Conservation (phyloP, 768 basidiomycete genomes). For the Auricularia sp. region DNA sequence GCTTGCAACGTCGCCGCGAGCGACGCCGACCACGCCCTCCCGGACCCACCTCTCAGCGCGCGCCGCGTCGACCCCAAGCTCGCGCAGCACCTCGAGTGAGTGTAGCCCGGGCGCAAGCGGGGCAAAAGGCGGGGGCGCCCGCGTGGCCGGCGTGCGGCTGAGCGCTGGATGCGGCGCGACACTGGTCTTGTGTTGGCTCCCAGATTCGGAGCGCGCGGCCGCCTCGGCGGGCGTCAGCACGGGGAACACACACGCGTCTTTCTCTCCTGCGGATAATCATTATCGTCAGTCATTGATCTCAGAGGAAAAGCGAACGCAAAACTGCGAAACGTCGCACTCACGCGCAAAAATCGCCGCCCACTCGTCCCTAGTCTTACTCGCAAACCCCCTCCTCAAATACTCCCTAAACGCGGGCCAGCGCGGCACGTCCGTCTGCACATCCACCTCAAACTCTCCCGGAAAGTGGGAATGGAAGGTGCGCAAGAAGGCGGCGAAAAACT, state of each 20-base stretch:
- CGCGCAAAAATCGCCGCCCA: conserved; percentile 64
- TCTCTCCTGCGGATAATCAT: neutral
- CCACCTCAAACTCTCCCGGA: conserved; percentile 30
- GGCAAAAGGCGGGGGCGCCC: conserved; percentile 10
- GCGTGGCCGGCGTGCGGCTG: conserved; percentile 20
- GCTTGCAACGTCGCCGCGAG: no score
- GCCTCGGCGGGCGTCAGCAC: conserved; percentile 59
- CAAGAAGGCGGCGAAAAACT: conserved; percentile 58
- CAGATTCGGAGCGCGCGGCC: conserved; percentile 20
- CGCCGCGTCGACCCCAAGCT: conserved; percentile 23
- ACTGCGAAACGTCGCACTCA: conserved; percentile 12
- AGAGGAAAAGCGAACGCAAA: no score
- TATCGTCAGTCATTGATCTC: no score
- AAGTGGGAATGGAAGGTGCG: conserved; percentile 41
- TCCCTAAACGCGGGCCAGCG: conserved; percentile 48
- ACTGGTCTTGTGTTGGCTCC: conserved; percentile 29
- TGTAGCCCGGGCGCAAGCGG: conserved; percentile 40
- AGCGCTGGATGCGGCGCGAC: conserved; percentile 40
- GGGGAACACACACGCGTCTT: conserved; percentile 63
- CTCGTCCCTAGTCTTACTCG: conserved; percentile 46
- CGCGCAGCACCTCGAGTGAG: conserved; percentile 41
- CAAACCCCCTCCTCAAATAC: conserved; percentile 59
- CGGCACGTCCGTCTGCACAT: conserved; percentile 33
- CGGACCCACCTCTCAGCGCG: neutral
- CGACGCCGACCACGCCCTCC: neutral